Percentiles rank a stretch among this genome's conserved stretches.
Conservation (phyloP, 2,329 filamentous ascomycete genomes). For the Talaromyces verruculosus region DNA sequence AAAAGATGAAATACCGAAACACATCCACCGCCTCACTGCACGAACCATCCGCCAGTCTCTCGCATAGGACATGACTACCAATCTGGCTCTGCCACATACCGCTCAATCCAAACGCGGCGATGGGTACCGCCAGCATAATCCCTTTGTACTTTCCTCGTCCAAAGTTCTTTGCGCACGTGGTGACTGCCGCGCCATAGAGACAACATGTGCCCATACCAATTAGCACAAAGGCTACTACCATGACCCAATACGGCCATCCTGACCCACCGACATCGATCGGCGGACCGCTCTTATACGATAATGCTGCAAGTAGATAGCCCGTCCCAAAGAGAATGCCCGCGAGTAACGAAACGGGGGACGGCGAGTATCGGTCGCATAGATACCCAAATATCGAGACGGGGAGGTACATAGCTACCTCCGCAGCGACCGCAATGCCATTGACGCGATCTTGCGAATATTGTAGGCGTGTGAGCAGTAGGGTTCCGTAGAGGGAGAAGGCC, state of each 20-base stretch:
- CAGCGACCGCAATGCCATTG: conserved; percentile 83
- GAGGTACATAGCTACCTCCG: conserved; percentile 85
- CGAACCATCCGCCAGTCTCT: conserved; percentile 63
- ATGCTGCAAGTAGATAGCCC: conserved; percentile 82
- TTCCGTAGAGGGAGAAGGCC: conserved; percentile 90
- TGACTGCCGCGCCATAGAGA: conserved; percentile 90
- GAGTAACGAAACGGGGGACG: conserved; percentile 71
- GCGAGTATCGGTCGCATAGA: conserved; percentile 84
- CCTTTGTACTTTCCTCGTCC: conserved; percentile 84
- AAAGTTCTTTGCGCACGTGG: conserved; percentile 97
- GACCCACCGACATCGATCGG: conserved; percentile 52
- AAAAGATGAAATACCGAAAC: conserved; percentile 83
- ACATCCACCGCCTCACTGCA: conserved; percentile 66
- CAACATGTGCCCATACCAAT: conserved; percentile 81
- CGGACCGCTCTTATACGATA: conserved; percentile 66
- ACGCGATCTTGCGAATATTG: conserved; percentile 90
- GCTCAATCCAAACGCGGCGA: conserved; percentile 88
- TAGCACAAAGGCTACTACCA: conserved; percentile 80
- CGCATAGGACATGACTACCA: conserved; percentile 74
- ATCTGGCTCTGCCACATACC: conserved; percentile 95
- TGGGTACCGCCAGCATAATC: conserved; percentile 82
- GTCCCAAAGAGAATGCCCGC: conserved; percentile 72
- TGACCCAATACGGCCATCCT: conserved; percentile 73
- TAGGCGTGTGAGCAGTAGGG: conserved; percentile 80
- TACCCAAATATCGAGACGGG: conserved; percentile 89